Conservation (phyloP, 208 protist species). For the Acanthamoeba royreba region DNA sequence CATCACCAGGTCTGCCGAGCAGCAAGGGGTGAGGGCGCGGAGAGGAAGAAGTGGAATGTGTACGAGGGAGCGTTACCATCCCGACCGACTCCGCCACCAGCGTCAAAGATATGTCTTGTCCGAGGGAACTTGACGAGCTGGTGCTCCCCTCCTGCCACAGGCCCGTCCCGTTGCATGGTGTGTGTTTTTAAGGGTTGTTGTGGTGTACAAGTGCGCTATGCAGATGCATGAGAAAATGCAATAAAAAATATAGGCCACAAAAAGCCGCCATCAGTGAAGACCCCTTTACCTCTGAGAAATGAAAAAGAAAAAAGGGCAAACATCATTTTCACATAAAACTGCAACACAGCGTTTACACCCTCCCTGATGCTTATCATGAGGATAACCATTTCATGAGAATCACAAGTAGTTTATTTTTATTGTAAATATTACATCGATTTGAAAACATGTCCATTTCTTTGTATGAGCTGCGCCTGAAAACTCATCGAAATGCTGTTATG, state of each 20-base stretch:
- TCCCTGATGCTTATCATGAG: too few species aligned
- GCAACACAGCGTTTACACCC: too few species aligned
- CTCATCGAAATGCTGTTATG: too few species aligned
- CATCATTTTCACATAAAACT: too few species aligned
- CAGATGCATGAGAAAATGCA: neutral
- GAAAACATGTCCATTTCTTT: too few species aligned
- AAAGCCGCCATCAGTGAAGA: neutral
- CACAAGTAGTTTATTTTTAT: too few species aligned
- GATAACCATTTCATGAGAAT: too few species aligned
- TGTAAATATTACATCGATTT: too few species aligned
- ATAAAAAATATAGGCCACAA: neutral
- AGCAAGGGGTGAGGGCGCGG: neutral
- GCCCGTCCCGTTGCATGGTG: neutral
- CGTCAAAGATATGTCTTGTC: neutral
- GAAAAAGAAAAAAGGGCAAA: neutral
- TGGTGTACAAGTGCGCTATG: neutral
- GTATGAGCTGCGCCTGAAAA: too few species aligned
- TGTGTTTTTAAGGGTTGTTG: neutral
- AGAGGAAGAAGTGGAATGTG: neutral
- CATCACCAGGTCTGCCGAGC: neutral
- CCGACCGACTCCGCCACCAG: neutral
- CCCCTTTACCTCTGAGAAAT: neutral
- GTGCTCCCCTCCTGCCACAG: too few species aligned
- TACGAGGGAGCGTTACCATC: neutral
- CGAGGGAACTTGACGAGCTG: conserved; percentile 5